Percentiles rank a stretch among this genome's conserved stretches.
Evolutionary conservation across 2,329 filamentous ascomycete species (phyloP).

Genomic region (Sclerotiophoma versabilis): DNA sequence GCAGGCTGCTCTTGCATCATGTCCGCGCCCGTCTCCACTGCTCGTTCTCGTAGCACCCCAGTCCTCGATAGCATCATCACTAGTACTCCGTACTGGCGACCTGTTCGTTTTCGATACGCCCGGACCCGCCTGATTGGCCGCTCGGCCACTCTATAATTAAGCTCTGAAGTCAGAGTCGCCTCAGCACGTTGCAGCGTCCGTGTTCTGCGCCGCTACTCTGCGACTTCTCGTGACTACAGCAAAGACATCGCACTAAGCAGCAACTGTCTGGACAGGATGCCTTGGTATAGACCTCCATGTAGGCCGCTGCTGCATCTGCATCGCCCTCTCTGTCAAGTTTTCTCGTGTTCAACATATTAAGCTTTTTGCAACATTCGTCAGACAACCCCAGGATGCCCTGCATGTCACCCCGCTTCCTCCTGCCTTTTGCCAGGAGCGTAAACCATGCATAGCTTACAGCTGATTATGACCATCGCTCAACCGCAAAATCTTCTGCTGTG

Average conservation of each 20-base stretch:
- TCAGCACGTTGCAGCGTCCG: conserved; percentile 9
- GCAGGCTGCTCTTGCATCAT: conserved; percentile 20
- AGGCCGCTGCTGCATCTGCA: background rate
- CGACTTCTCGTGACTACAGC: background rate
- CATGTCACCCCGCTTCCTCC: conserved; percentile 6
- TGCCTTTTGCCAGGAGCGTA: background rate
- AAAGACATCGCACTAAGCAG: background rate
- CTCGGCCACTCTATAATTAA: conserved; percentile 17
- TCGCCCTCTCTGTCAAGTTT: conserved; percentile 1
- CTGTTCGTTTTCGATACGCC: conserved; percentile 14
- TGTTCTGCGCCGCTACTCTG: conserved; percentile 10
- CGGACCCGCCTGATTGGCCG: conserved; percentile 7
- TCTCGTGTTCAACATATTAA: conserved; percentile 8
- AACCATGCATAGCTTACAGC: conserved; percentile 7
- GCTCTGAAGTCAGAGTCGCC: conserved; percentile 5
- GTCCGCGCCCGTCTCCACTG: conserved; percentile 6
- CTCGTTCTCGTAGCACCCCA: conserved; percentile 7
- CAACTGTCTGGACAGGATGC: background rate
- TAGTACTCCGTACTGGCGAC: background rate
- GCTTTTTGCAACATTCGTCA: conserved; percentile 3
- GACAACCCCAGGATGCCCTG: conserved; percentile 11
- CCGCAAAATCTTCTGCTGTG: background rate
- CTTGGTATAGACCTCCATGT: background rate
- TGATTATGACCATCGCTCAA: background rate
- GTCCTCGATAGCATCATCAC: conserved; percentile 6